Percentiles rank a stretch among this genome's conserved stretches.
These are phyloP conservation scores for Vanrija humicola DNA, from an alignment of 1,284 basidiomycete species.

Conservation along the genomic window DNA sequence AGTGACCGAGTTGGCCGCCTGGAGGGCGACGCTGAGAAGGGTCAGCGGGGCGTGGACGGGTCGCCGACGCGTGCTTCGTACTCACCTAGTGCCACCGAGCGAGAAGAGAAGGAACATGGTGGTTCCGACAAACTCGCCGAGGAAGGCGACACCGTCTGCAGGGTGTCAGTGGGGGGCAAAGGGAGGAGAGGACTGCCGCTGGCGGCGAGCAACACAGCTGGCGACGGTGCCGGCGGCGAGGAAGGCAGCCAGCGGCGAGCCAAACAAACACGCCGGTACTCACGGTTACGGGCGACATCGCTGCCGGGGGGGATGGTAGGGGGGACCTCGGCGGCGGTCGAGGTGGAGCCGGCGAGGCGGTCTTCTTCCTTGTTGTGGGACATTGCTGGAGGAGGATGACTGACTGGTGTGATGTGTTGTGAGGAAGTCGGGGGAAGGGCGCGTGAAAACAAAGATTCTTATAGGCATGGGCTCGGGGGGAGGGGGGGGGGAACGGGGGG, in stretches of 20 bases:
- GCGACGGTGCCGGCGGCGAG: too few relatives aligned
- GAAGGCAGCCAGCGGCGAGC: too few relatives aligned
- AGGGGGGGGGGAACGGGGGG: too few relatives aligned
- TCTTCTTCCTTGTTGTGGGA: background rate
- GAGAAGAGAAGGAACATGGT: constrained; percentile 50
- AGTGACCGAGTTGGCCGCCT: constrained; percentile 39
- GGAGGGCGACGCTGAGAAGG: constrained; percentile 39
- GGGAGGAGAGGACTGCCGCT: too few relatives aligned
- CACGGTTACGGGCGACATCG: constrained; percentile 12
- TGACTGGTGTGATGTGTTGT: too few relatives aligned
- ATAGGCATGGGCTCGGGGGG: too few relatives aligned
- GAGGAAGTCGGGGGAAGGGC: too few relatives aligned
- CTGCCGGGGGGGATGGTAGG: constrained; percentile 1
- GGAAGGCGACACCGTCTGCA: constrained; percentile 47
- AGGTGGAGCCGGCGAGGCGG: constrained; percentile 3
- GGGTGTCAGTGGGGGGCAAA: background rate
- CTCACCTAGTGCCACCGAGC: constrained; percentile 47
- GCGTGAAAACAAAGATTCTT: too few relatives aligned
- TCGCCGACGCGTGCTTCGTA: constrained; percentile 2
- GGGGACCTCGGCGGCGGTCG: background rate
- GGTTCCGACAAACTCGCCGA: constrained; percentile 53
- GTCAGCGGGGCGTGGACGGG: background rate
- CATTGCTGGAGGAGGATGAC: too few relatives aligned
- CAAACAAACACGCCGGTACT: constrained; percentile 2
- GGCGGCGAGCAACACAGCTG: too few relatives aligned